Percentiles rank a stretch among this genome's conserved stretches.
These are phyloP conservation scores for Strobilomyces echinocephalus DNA, from an alignment of 768 basidiomycete species.

Conservation along the genomic window DNA sequence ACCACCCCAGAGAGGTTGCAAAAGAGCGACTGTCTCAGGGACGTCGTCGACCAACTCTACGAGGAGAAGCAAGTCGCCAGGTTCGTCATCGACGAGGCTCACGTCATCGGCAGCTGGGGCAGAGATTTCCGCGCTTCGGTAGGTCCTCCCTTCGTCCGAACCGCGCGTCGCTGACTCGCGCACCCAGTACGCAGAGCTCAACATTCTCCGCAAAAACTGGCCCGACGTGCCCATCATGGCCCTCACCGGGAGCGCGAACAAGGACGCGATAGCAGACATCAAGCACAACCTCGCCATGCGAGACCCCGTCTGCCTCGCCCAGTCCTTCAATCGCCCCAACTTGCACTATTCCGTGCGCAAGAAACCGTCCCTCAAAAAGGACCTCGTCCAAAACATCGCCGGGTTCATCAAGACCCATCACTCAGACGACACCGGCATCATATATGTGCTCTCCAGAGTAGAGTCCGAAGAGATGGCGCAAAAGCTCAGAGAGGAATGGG, in stretches of 20 bases:
- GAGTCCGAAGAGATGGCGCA: constrained; percentile 80
- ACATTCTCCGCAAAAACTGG: constrained; percentile 65
- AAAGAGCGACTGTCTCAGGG: constrained; percentile 51
- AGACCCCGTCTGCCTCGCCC: constrained; percentile 53
- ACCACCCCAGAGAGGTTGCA: constrained; percentile 88
- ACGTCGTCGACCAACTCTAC: constrained; percentile 57
- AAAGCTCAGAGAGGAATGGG: constrained; percentile 52
- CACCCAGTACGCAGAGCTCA: constrained; percentile 63
- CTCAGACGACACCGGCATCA: constrained; percentile 64
- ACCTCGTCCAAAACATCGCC: constrained; percentile 57
- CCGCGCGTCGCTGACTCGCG: constrained; percentile 9
- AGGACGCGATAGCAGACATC: constrained; percentile 74
- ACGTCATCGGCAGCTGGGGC: constrained; percentile 93
- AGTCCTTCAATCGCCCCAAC: constrained; percentile 95
- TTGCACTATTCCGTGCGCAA: constrained; percentile 65
- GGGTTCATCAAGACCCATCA: constrained; percentile 62
- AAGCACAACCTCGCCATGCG: constrained; percentile 60
- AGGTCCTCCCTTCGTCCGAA: constrained; percentile 25
- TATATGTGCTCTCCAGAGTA: constrained; percentile 72
- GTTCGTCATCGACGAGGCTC: constrained; percentile 96
- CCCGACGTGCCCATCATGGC: constrained; percentile 90
- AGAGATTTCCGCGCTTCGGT: constrained; percentile 87
- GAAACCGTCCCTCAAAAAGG: constrained; percentile 41
- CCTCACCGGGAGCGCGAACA: constrained; percentile 90
- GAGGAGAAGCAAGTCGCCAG: constrained; percentile 59